Conservation (phyloP, 2,329 filamentous ascomycete genomes). For the Talaromyces sp. region DNA sequence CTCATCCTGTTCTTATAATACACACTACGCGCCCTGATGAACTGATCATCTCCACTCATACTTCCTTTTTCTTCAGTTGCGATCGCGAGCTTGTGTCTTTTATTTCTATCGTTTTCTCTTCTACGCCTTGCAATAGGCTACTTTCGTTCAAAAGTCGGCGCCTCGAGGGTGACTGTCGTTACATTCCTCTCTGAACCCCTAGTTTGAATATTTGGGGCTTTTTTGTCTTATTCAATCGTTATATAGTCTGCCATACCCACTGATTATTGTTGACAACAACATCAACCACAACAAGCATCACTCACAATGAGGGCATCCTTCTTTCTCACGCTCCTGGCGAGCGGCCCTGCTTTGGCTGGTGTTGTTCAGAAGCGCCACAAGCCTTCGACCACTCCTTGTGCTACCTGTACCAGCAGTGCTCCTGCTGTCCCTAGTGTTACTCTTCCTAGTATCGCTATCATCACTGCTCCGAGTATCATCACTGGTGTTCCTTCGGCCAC, state of each 20-base stretch:
- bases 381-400: conserved; percentile 5
- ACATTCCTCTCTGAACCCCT: conserved; percentile 8
- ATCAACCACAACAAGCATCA: not conserved
- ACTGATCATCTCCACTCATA: not conserved
- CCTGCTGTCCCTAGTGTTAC: not conserved
- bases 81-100: not conserved
- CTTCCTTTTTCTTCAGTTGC: not conserved
- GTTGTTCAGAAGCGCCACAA: not conserved
- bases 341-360: conserved; percentile 7
- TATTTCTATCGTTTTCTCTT: not conserved
- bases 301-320: conserved; percentile 9
- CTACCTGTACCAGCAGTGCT: not conserved
- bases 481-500: not conserved
- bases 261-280: not conserved
- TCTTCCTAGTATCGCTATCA: not conserved
- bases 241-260: conserved; percentile 5
- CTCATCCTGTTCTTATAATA: not conserved
- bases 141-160: conserved; percentile 3
- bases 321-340: conserved; percentile 11
- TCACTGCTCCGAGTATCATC: not conserved
- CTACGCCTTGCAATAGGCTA: not conserved
- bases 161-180: conserved; percentile 11
- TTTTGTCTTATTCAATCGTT: conserved; percentile 8
- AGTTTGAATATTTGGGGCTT: conserved; percentile 1
- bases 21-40: not conserved